These are phyloP conservation scores for Gloeophyllum trabeum DNA, from an alignment of 768 basidiomycete genomes.

Conservation along the genomic window DNA sequence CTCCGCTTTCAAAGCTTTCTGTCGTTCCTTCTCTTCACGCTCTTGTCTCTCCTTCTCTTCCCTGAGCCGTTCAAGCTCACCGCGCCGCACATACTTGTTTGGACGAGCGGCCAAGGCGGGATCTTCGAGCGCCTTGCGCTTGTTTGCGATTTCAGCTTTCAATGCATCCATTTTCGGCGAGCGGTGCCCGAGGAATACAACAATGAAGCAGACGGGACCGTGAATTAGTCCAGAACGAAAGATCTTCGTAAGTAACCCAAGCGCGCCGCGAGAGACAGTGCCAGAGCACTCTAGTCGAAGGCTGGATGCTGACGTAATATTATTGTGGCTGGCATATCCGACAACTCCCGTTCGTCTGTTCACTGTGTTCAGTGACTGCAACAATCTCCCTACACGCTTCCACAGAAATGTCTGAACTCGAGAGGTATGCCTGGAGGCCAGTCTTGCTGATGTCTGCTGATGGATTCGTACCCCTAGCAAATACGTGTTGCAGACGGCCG, in stretches of 20 bases:
- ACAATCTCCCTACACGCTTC: constrained; percentile 20
- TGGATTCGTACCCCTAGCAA: constrained; percentile 34
- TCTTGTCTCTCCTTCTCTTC: constrained; percentile 31
- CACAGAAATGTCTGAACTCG: constrained; percentile 46
- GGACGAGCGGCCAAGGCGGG: constrained; percentile 29
- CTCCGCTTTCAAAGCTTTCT: constrained; percentile 14
- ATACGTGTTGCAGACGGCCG: constrained; percentile 88
- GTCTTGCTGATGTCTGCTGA: constrained; percentile 7
- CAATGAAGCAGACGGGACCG: too few relatives aligned
- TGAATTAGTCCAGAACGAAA: too few relatives aligned
- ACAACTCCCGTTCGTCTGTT: background rate
- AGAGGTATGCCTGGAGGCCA: constrained; percentile 28
- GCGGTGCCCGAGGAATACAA: too few relatives aligned
- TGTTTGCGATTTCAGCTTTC: constrained; percentile 78
- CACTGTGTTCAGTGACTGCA: background rate
- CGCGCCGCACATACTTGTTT: constrained; percentile 83
- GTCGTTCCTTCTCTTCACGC: constrained; percentile 23
- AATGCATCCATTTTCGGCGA: constrained; percentile 68
- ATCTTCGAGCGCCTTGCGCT: constrained; percentile 68
- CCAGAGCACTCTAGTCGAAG: too few relatives aligned
- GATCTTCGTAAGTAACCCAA: too few relatives aligned
- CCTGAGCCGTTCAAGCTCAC: constrained; percentile 73
- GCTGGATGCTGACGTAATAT: background rate
- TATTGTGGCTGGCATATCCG: too few relatives aligned
- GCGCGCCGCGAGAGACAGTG: too few relatives aligned